Base-by-base conservation (phyloP, 371 early-diverging fungal genomes). In the Apophysomyces variabilis region DNA sequence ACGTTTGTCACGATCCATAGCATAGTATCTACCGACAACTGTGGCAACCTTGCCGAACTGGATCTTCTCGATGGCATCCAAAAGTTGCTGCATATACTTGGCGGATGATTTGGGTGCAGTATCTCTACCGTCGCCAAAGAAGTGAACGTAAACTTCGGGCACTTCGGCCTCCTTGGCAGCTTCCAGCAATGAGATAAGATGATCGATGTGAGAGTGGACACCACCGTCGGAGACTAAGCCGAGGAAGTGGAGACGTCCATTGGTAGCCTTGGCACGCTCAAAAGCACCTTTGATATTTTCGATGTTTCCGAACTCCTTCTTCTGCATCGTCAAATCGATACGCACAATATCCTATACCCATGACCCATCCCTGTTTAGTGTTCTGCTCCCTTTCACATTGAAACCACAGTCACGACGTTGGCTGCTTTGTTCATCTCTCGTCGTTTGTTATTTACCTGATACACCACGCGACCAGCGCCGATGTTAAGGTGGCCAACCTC, bases 1-100 rank as follows among this genome's bases (percentile, higher is more conserved):
- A 68, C 99, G 93, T 89, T 97, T 97, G 86, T 99, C 99, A 79
- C 99, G 93, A 80, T 99, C 99, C 99, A 99, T 99, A 65, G 99
- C 97, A 78, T 99, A 99, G 90, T 98, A 99, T 62, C 99, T 90
- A 38, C 99, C 99, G 21, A 90, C 86, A 45, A 99, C 87, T 43
- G 97, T 96, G 39, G 96, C 99, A 21, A 99, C 65, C 70, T 85
- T 87, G 67, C 98, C 99, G 77, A 95, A 97, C 6, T 80, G 60
- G 60, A 92, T 62, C 58, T 82, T 72, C 26, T 87, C 73, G 61
- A 90, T 75, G 61, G 86, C 86, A 57, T 90, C 89, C 58, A 85
- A 76, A 68, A 97, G 86, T 69, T 91, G 82, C 71, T 83, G 74
- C 71, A 94, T 71, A 74, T 95, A 95, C 63, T 80, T 84, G 62